Percentiles rank a stretch among this genome's conserved stretches.
phyloP scores from a whole-genome alignment of 345 rosid genomes.

The Anastatica hierochuntica region DNA sequence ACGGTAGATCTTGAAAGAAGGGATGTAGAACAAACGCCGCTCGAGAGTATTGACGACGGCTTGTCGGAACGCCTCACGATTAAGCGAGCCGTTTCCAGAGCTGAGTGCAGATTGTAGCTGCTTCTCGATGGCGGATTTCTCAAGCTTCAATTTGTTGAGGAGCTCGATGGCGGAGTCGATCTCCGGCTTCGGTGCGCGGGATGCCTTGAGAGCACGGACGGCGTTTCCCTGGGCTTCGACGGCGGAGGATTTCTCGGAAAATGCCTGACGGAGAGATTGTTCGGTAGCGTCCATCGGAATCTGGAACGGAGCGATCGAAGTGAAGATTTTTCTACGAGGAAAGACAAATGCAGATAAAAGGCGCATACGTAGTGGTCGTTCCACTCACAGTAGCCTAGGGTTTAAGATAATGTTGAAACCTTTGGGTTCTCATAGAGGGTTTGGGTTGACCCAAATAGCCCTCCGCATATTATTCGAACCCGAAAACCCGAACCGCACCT shows the following conservation, averaged over 20 bases:
- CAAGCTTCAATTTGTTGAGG: constrained; percentile 53
- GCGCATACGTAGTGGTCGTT: too few relatives aligned
- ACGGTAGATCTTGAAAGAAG: constrained; percentile 80
- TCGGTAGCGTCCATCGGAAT: constrained; percentile 61
- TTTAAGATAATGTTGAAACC: too few relatives aligned
- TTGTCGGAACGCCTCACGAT: constrained; percentile 83
- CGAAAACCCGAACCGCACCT: too few relatives aligned
- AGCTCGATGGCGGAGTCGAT: constrained; percentile 67
- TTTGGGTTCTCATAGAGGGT: too few relatives aligned
- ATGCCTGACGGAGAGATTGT: constrained; percentile 52
- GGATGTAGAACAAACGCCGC: constrained; percentile 69
- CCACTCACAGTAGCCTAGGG: too few relatives aligned
- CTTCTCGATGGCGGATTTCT: constrained; percentile 64
- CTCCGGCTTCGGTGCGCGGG: constrained; percentile 41
- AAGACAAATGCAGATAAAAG: too few relatives aligned
- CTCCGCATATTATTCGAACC: too few relatives aligned
- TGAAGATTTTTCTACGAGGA: neutral
- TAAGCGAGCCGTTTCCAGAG: constrained; percentile 33
- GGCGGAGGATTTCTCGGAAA: constrained; percentile 53
- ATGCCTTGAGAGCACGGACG: constrained; percentile 68
- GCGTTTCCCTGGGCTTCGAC: constrained; percentile 66
- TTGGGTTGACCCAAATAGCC: too few relatives aligned
- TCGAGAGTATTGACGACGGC: constrained; percentile 66
- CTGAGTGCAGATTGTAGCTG: constrained; percentile 57
- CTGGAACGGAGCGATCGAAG: neutral